These are phyloP conservation scores for Talaromyces stipitatus DNA, from an alignment of 495 filamentous ascomycete species.

Conservation along the genomic window DNA sequence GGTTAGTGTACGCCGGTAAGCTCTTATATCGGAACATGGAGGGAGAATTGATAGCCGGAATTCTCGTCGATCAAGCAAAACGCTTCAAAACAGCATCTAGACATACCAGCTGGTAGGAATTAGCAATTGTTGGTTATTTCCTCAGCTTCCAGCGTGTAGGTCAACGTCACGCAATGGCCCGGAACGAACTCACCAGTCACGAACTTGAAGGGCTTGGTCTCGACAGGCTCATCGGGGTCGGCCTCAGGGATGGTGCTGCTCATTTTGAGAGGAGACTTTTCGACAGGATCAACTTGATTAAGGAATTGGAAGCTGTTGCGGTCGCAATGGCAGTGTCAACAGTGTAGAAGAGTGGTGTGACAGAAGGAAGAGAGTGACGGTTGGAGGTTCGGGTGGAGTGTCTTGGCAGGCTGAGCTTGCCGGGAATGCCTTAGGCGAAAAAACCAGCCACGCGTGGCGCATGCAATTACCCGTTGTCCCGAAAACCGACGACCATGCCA, in stretches of 20 bases:
- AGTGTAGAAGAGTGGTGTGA: slow-evolving; percentile 7
- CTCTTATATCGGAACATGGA: neutral
- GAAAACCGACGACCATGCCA: slow-evolving; percentile 14
- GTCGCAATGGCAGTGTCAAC: slow-evolving; percentile 12
- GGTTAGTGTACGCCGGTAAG: neutral
- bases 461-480: slow-evolving; percentile 25
- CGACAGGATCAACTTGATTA: neutral
- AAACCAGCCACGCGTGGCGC: slow-evolving; percentile 32
- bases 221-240: slow-evolving; percentile 78
- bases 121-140: slow-evolving; percentile 37
- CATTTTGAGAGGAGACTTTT: slow-evolving; percentile 30
- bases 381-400: slow-evolving; percentile 14
- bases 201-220: slow-evolving; percentile 99
- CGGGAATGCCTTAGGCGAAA: slow-evolving; percentile 33
- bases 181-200: slow-evolving; percentile 75
- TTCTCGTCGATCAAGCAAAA: neutral
- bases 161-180: slow-evolving; percentile 35
- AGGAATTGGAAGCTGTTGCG: neutral
- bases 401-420: slow-evolving; percentile 31
- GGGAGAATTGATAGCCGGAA: neutral
- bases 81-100: neutral
- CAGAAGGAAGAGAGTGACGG: slow-evolving; percentile 15
- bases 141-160: neutral
- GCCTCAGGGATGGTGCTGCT: slow-evolving; percentile 56
- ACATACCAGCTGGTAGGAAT: slow-evolving; percentile 40